Conservation (phyloP, 345 rosid genomes). For the Corchorus capsularis region DNA sequence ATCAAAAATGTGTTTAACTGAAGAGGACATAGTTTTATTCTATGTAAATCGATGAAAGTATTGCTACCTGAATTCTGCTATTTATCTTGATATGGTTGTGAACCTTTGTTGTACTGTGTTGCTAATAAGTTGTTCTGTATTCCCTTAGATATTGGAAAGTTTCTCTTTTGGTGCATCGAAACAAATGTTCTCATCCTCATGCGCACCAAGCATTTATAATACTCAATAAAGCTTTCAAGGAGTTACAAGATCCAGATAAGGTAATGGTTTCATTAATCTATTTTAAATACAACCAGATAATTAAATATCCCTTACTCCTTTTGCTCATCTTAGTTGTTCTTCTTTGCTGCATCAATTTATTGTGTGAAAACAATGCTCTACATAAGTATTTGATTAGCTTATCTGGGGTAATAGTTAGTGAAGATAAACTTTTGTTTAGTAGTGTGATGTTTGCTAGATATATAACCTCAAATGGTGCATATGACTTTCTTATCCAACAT, state of each 20-base stretch:
- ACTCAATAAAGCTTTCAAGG: conserved; percentile 88
- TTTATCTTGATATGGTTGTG: conserved; percentile 9
- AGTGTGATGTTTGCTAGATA: background rate
- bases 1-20: too few relatives aligned
- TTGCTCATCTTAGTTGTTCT: conserved; percentile 2
- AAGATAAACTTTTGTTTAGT: background rate
- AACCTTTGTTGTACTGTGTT: conserved; percentile 1
- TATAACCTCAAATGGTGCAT: background rate
- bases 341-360: background rate
- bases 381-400: background rate
- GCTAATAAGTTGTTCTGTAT: background rate
- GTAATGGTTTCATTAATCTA: conserved; percentile 34
- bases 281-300: background rate
- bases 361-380: background rate
- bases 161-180: conserved; percentile 94
- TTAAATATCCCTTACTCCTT: background rate
- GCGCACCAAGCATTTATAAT: conserved; percentile 84
- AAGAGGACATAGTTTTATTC: too few relatives aligned
- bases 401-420: background rate
- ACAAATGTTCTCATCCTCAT: conserved; percentile 96
- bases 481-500: background rate
- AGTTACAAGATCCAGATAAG: conserved; percentile 93
- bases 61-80: background rate
- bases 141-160: conserved; percentile 84
- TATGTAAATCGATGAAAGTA: background rate